A percentile compares a stretch with the other conserved stretches of the same genome.
Evolutionary conservation across 2,329 filamentous ascomycete species (phyloP).

Genomic region (Aspergillus cejpii): DNA sequence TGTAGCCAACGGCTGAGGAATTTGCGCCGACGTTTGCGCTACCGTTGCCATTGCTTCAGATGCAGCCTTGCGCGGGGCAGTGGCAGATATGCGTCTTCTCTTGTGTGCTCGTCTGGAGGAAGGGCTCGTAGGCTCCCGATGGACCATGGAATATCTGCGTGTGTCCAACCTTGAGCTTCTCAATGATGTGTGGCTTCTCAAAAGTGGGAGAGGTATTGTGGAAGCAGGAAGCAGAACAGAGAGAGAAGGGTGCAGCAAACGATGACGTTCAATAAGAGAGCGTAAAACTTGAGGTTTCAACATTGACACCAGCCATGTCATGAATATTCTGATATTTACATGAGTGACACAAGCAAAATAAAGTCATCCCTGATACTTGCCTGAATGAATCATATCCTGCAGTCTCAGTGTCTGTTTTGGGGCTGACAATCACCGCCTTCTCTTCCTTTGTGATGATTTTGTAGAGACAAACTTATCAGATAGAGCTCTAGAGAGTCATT

Average conservation of each 20-base stretch:
- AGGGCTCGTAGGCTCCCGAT: slow-evolving; percentile 13
- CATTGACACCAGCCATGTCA: slow-evolving; percentile 20
- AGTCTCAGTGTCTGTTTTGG: not conserved
- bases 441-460: not conserved
- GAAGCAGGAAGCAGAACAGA: slow-evolving; percentile 12
- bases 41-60: slow-evolving; percentile 18
- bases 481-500: too few relatives aligned
- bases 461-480: not conserved
- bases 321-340: not conserved
- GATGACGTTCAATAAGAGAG: slow-evolving; percentile 15
- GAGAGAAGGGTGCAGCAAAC: slow-evolving; percentile 7
- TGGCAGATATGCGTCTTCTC: slow-evolving; percentile 27
- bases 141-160: slow-evolving; percentile 24
- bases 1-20: slow-evolving; percentile 18
- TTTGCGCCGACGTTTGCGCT: slow-evolving; percentile 1
- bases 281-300: slow-evolving; percentile 11
- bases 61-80: slow-evolving; percentile 18
- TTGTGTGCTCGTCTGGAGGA: slow-evolving; percentile 25
- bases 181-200: slow-evolving; percentile 9
- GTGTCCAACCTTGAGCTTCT: not conserved
- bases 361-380: not conserved
- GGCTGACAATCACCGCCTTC: not conserved
- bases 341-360: not conserved
- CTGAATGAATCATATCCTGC: not conserved
- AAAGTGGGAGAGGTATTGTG: slow-evolving; percentile 7